phyloP scores from a whole-genome alignment of 73 alveolate species.

The Urostyla sp. region DNA sequence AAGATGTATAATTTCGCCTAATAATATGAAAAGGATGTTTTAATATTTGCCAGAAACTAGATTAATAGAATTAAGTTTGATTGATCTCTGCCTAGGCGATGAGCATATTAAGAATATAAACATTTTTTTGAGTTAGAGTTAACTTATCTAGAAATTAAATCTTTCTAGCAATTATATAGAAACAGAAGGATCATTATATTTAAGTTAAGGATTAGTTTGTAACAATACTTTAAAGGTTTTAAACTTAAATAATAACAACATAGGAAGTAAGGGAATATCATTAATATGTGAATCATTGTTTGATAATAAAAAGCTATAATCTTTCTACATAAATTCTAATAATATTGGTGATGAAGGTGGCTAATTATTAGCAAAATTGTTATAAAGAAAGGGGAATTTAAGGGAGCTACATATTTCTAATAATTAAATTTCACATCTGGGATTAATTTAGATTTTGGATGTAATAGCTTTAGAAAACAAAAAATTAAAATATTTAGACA shows the following conservation, averaged over 20 bases:
- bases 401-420: conserved; percentile 32
- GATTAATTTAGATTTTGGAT: conserved; percentile 17
- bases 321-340: conserved; percentile 29
- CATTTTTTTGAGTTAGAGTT: neutral
- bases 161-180: neutral
- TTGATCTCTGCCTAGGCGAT: neutral
- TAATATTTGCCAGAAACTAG: neutral
- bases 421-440: conserved; percentile 1
- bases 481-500: conserved; percentile 31
- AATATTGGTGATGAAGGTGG: conserved; percentile 22
- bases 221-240: neutral
- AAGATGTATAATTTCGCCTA: conserved; percentile 9
- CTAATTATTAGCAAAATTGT: neutral
- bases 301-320: conserved; percentile 20
- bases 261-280: conserved; percentile 39
- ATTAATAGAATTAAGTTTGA: neutral
- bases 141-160: neutral
- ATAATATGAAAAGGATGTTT: neutral
- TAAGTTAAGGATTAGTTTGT: conserved; percentile 3
- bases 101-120: conserved; percentile 1
- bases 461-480: neutral
- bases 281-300: conserved; percentile 12
- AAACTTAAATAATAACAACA: conserved; percentile 11
- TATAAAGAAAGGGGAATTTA: conserved; percentile 3
- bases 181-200: conserved; percentile 21